Percentiles rank a stretch among this genome's conserved stretches.
phyloP scores from a whole-genome alignment of 441 rosid genomes.

The Populus tomentosa region DNA sequence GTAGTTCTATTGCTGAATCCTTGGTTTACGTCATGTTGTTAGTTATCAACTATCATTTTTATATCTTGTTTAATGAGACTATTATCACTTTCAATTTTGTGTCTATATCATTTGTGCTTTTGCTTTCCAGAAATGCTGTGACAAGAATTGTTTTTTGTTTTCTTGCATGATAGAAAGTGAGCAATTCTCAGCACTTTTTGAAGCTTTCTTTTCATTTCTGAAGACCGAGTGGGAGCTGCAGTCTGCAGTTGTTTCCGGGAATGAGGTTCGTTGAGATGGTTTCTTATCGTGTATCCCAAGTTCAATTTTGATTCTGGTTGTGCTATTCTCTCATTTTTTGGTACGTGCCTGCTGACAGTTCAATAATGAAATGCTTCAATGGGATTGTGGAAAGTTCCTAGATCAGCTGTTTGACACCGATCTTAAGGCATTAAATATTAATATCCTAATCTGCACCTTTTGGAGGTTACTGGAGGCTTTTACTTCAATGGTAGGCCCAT shows the following conservation, averaged over 20 bases:
- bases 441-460: conserved; percentile 55
- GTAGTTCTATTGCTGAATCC: not conserved
- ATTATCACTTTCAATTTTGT: not conserved
- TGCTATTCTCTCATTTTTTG: conserved; percentile 1
- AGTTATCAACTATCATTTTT: not conserved
- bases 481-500: conserved; percentile 34
- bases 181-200: conserved; percentile 50
- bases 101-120: not conserved
- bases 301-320: not conserved
- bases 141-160: not conserved
- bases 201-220: conserved; percentile 67
- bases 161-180: conserved; percentile 40
- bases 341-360: conserved; percentile 40
- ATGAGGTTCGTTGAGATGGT: conserved; percentile 46
- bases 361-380: conserved; percentile 40
- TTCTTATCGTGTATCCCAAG: conserved; percentile 2
- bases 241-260: conserved; percentile 32
- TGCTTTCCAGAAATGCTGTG: not conserved
- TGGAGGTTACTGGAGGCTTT: conserved; percentile 70
- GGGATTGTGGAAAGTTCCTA: conserved; percentile 60
- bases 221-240: conserved; percentile 72
- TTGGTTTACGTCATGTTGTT: not conserved
- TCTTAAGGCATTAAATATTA: conserved; percentile 39
- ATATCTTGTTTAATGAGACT: not conserved
- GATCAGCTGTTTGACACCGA: conserved; percentile 54